Evolutionary conservation across 2,329 filamentous ascomycete genomes (phyloP).

Genomic region (Blastomyces gilchristii): DNA sequence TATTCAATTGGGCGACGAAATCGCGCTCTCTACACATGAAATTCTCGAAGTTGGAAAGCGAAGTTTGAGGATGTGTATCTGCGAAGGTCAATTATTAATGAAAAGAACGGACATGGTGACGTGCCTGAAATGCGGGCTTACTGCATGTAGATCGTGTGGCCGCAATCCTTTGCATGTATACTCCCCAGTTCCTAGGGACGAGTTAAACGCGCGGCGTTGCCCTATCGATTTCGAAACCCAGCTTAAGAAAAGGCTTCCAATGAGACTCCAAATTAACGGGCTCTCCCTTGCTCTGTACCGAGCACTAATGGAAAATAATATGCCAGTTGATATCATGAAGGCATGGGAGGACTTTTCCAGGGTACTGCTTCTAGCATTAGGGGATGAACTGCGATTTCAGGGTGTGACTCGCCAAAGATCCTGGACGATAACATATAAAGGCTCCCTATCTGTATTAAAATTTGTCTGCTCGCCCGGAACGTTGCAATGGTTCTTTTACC

Average conservation of each 20-base stretch:
- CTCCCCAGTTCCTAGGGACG: slow-evolving; percentile 15
- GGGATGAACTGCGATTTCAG: slow-evolving; percentile 26
- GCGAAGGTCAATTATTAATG: slow-evolving; percentile 42
- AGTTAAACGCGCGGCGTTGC: slow-evolving; percentile 28
- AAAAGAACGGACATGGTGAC: slow-evolving; percentile 33
- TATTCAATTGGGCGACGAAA: slow-evolving; percentile 11
- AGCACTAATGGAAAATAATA: slow-evolving; percentile 9
- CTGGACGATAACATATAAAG: slow-evolving; percentile 38
- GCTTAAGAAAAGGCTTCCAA: slow-evolving; percentile 36
- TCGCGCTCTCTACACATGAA: slow-evolving; percentile 11
- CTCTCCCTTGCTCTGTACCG: slow-evolving; percentile 21
- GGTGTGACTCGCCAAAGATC: slow-evolving; percentile 24
- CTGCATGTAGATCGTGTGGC: slow-evolving; percentile 44
- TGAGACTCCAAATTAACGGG: slow-evolving; percentile 29
- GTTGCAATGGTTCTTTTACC: slow-evolving; percentile 42
- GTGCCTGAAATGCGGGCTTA: slow-evolving; percentile 46
- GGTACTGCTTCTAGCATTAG: slow-evolving; percentile 20
- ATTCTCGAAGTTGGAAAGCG: slow-evolving; percentile 20
- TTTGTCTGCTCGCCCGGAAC: slow-evolving; percentile 25
- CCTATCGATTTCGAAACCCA: slow-evolving; percentile 38
- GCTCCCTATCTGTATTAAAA: slow-evolving; percentile 30
- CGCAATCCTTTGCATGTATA: slow-evolving; percentile 46
- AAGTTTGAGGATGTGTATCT: slow-evolving; percentile 45
- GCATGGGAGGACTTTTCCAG: slow-evolving; percentile 12
- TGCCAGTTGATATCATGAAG: slow-evolving; percentile 1